These are phyloP conservation scores for Pichia sp. DNA, from an alignment of 1,139 yeast species.

Conservation along the genomic window DNA sequence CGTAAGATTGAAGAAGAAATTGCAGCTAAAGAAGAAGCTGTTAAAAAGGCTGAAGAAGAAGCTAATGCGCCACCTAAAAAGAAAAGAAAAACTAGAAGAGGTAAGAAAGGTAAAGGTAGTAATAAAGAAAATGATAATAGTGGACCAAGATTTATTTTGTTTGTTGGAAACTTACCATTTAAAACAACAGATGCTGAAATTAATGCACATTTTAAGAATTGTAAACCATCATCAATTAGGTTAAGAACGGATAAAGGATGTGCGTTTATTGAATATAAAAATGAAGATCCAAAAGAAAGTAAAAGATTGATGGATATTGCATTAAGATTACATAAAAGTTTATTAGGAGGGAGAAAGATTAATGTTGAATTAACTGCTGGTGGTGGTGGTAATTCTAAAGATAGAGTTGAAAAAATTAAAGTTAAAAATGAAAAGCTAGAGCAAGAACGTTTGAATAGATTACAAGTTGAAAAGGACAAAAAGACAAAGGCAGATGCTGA, in stretches of 20 bases:
- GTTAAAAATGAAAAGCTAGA: constrained; percentile 70
- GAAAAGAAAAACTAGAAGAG: constrained; percentile 73
- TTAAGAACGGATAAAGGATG: constrained; percentile 81
- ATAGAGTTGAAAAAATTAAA: constrained; percentile 63
- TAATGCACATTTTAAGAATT: constrained; percentile 64
- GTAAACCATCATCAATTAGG: constrained; percentile 69
- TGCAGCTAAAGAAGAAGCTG: constrained; percentile 6
- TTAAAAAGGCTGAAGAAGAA: constrained; percentile 10
- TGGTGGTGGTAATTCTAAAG: constrained; percentile 88
- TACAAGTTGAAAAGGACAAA: constrained; percentile 33
- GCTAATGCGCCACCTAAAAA: constrained; percentile 34
- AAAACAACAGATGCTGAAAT: constrained; percentile 58
- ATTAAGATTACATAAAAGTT: constrained; percentile 71
- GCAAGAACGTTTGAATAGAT: constrained; percentile 54
- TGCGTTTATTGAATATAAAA: constrained; percentile 79
- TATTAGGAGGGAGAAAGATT: constrained; percentile 62
- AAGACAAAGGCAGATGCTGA: constrained; percentile 26
- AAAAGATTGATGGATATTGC: constrained; percentile 79
- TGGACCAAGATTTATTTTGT: constrained; percentile 72
- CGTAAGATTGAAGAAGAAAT: constrained; percentile 25
- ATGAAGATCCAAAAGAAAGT: constrained; percentile 54
- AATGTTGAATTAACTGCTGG: constrained; percentile 97
- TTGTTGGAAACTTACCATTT: constrained; percentile 90
- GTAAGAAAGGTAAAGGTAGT: constrained; percentile 55
- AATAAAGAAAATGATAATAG: constrained; percentile 26